Evolutionary conservation across 2,329 filamentous ascomycete genomes (phyloP).

Genomic region (Coleophoma crateriformis): DNA sequence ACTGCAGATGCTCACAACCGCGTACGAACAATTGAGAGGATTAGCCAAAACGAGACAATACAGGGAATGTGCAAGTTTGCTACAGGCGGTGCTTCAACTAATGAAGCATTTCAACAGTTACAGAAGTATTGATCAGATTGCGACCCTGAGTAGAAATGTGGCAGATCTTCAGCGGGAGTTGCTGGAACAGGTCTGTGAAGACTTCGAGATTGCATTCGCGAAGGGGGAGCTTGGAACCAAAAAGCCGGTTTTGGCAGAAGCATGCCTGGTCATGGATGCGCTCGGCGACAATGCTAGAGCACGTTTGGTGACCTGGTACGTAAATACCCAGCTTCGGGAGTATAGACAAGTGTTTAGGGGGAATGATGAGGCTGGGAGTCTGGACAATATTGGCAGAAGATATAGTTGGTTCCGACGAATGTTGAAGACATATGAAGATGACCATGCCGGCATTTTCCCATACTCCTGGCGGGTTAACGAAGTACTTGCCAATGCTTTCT

Average conservation of each 20-base stretch:
- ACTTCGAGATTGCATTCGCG: conserved; percentile 93
- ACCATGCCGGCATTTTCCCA: conserved; percentile 86
- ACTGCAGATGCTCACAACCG: conserved; percentile 96
- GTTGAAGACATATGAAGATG: conserved; percentile 91
- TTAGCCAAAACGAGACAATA: conserved; percentile 86
- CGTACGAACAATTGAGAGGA: conserved; percentile 90
- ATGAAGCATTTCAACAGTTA: conserved; percentile 99
- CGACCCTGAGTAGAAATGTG: conserved; percentile 84
- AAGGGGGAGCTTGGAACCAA: conserved; percentile 74
- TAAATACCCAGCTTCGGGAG: conserved; percentile 92
- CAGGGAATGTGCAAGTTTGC: conserved; percentile 84
- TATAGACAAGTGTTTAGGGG: conserved; percentile 94
- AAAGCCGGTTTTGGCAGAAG: conserved; percentile 71
- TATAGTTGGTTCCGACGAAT: conserved; percentile 97
- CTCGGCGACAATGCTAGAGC: conserved; percentile 81
- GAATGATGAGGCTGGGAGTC: conserved; percentile 90
- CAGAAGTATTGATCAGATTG: conserved; percentile 95
- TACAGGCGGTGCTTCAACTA: conserved; percentile 93
- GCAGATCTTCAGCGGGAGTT: conserved; percentile 89
- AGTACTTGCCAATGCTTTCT: conserved; percentile 84
- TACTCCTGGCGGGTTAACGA: conserved; percentile 85
- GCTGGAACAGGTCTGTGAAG: conserved; percentile 96
- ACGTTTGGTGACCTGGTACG: conserved; percentile 89
- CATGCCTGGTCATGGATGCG: conserved; percentile 90
- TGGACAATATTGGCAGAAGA: conserved; percentile 92